Evolutionary conservation across 2,329 filamentous ascomycete genomes (phyloP), one percentile per base, ranked within the genome.

Genomic region (Penicillium aurantiogriseum): DNA sequence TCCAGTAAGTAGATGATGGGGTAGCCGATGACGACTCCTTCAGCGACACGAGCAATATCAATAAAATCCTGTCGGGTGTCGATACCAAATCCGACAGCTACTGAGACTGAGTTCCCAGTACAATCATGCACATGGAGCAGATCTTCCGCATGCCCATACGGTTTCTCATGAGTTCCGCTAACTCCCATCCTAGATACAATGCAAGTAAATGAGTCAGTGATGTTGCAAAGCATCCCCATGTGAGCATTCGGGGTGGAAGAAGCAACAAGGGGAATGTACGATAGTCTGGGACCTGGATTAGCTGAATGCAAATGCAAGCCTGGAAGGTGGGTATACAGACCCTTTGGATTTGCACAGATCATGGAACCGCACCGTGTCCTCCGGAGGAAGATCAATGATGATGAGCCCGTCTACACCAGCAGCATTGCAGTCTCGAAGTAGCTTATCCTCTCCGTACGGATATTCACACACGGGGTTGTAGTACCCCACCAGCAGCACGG

Each of bases 191-290:
- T 84, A 25, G 92, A 97, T 51, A 97, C 92, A 58, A 97, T 90
- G 73, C 97, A 97, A 77, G 97, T 94, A 79, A 97, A 97, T 1
- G 92, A 96, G 76, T 97, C 92, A 67, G 93, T 92, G 60, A 97
- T 91, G 70, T 89, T 85, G 83, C 93, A 97, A 17, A 97, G 87
- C 42, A 95, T 83, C 77, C 89, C 92, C 91, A 97, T 95, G 67
- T 92, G 89, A 63, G 84, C 82, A 64, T 96, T 90, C 4, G 91
- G 94, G 0, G 93, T 97, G 4, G 92, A 87, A 2, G 93, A 93
- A 0, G 93, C 92, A 66, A 97, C 95, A 50, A 97, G 81, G 19
- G 93, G 93, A 11, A 97, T 88, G 72, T 97, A 97, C 4, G 92
- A 96, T 25, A 97, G 84, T 13, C 88, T 88, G 62, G 38, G 19